Base-by-base conservation (phyloP, 2,329 filamentous ascomycete genomes). In the Nemania serpens region DNA sequence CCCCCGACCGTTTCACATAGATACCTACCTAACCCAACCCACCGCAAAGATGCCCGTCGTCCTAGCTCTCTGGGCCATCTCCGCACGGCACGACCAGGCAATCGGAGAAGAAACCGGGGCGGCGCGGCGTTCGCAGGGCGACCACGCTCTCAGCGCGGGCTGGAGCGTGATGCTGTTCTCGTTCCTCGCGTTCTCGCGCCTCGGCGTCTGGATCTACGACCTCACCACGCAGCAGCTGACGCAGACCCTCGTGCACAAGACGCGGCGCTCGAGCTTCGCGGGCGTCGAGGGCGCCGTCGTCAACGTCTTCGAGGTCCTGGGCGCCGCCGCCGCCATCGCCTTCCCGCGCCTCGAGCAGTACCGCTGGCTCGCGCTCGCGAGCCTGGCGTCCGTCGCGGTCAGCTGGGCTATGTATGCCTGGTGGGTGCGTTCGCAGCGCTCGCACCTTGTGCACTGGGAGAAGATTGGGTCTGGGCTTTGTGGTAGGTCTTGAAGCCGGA, bases 141-240 rank as follows among this genome's bases (percentile, higher is more conserved):
- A 7, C 25, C 4, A 29, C 36, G 3, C 58, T 43, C 72, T 62
- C 45, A 64, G 41, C 56, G 60, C 67, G 4, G 67, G 59, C 52
- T 72, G 68, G 63, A 75, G 73, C 46, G 52, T 78, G 10, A 61
- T 74, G 0, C 66, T 79, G 37, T 78, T 79, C 64, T 65, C 73
- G 6, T 77, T 77, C 61, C 73, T 79, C 34, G 75, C 77, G 0
- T 65, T 76, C 46, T 79, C 78, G 17, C 76, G 77, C 17, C 74
- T 79, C 41, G 77, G 77, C 12, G 75, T 78, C 29, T 79, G 78
- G 78, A 73, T 77, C 43, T 79, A 74, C 67, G 78, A 80, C 64
- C 73, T 80, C 9, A 77, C 76, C 3, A 78, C 77, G 9, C 77
- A 78, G 62, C 77, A 79, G 61, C 67, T 79, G 63, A 85, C 66